Base-by-base conservation (phyloP, 164 flowering plant species). In the Protea cynaroides region DNA sequence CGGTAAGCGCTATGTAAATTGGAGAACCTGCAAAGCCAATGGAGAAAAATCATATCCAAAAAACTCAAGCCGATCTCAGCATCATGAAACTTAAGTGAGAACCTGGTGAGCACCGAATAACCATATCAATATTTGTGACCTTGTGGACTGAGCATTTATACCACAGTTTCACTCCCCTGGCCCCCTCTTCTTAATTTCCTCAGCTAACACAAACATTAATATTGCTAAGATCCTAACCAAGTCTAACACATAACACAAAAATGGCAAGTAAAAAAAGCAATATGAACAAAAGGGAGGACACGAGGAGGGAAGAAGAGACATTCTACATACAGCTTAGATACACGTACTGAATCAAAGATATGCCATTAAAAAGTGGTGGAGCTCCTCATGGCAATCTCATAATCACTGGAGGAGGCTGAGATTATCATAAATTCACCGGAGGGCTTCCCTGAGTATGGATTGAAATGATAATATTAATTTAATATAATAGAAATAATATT, bases 381-480 rank as follows among this genome's bases (percentile, higher is more conserved):
- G 13, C 46, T 40, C 46, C 14, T 40, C 46, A 40, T 40, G 46
- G 1, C 46, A 0, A 40, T 40, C 10, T 40, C 46, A 40, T 12
- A 9, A 8, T 12, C 14, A 8, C 46, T 40, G 46, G 18, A 8
- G 13, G 34, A 24, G 12, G 36, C 43, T 19, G 62, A 49, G 44
- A 53, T 17, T 34, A 21, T 72, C 71, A 72, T 23, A 72, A 36
- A 46, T 55, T 70, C 54, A 72, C 65, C 7, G 75, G 68, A 38
- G 75, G 75, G 64, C 58, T 68, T 54, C 67, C 75, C 75, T 72
- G 71, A 36, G 22, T 22, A 56, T 56, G 50, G 62, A 54, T 52
- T 51, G 59, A 59, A 60, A 44, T 7, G 1, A 15, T 29, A 29
- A 29, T n/a, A 29, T 29, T 4, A 61, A 43, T 23, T 61, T 46